Evolutionary conservation across 148 eudicot genomes (phyloP).

Genomic region (Pharnaceum exiguum): DNA sequence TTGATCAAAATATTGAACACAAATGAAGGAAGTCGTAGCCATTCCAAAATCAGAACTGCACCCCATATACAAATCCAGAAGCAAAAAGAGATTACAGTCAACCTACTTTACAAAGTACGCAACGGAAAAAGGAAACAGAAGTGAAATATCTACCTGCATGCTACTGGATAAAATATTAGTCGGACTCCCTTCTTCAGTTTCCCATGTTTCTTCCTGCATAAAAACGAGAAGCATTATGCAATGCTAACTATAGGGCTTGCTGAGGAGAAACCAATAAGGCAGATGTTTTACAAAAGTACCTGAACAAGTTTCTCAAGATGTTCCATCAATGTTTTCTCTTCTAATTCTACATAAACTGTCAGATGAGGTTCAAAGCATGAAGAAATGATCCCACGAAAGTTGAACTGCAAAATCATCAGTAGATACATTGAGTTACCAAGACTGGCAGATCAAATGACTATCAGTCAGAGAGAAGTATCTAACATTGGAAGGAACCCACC

Average conservation of each 20-base stretch:
- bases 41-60: too few species aligned
- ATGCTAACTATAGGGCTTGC: background rate
- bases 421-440: background rate
- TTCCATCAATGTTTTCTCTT: constrained; percentile 97
- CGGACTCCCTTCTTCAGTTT: constrained; percentile 94
- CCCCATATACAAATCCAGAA: too few species aligned
- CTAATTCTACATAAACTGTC: constrained; percentile 85
- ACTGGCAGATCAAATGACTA: constrained; percentile 1
- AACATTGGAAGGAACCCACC: background rate
- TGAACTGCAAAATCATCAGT: constrained; percentile 60
- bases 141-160: constrained; percentile 64
- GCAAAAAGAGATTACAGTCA: too few species aligned
- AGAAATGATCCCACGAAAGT: constrained; percentile 91
- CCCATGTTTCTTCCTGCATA: constrained; percentile 96
- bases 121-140: background rate
- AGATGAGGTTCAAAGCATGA: constrained; percentile 97
- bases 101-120: too few species aligned
- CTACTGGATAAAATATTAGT: constrained; percentile 94
- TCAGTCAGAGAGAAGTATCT: background rate
- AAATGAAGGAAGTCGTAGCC: too few species aligned
- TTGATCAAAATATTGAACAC: too few species aligned
- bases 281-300: constrained; percentile 28
- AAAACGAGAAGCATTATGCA: background rate
- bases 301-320: constrained; percentile 94
- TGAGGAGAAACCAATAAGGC: background rate